phyloP scores from a whole-genome alignment of 345 rosid species.

The Salix brachista region DNA sequence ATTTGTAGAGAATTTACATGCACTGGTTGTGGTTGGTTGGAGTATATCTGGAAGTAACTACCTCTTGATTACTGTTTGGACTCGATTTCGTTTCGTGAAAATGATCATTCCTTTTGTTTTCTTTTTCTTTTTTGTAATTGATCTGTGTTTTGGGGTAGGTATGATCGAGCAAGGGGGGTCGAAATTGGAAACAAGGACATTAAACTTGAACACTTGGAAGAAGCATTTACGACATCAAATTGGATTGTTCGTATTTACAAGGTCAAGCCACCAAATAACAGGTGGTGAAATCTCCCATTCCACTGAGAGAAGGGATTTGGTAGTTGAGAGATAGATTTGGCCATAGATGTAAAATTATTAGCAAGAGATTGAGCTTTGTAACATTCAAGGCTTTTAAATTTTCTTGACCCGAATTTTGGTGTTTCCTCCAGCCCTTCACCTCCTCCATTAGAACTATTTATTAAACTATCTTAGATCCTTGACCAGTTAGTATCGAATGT shows the following conservation, averaged over 20 bases:
- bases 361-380: constrained; percentile 9
- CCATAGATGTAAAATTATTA: not conserved
- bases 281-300: constrained; percentile 50
- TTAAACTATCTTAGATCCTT: constrained; percentile 6
- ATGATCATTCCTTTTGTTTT: not conserved
- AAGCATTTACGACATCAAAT: constrained; percentile 94
- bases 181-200: constrained; percentile 95
- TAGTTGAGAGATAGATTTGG: not conserved
- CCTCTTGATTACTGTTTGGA: not conserved
- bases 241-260: constrained; percentile 97
- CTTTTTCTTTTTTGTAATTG: constrained; percentile 7
- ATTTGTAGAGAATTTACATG: not conserved
- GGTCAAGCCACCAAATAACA: constrained; percentile 90
- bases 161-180: constrained; percentile 95
- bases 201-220: constrained; percentile 88
- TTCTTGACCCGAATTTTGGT: constrained; percentile 16
- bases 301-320: not conserved
- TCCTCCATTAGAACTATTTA: constrained; percentile 14
- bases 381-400: constrained; percentile 21
- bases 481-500: not conserved
- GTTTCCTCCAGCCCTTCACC: constrained; percentile 4
- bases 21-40: not conserved
- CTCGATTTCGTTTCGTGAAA: not conserved
- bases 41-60: not conserved
- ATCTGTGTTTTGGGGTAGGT: constrained; percentile 41